phyloP scores from a whole-genome alignment of 1,284 basidiomycete genomes.

The Ustilago loliicola region DNA sequence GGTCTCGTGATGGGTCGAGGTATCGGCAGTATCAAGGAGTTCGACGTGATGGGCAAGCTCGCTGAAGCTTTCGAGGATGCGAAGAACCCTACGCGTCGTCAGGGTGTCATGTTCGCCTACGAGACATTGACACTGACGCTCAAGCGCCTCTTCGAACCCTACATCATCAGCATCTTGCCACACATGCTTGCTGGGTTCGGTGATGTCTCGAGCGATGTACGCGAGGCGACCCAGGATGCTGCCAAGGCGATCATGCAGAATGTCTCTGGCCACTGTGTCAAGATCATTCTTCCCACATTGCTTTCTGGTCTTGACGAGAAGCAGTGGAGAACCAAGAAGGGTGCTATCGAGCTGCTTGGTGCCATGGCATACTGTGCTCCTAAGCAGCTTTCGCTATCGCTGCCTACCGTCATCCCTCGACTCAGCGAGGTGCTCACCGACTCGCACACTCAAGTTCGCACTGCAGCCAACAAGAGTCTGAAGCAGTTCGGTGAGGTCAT shows the following conservation, averaged over 20 bases:
- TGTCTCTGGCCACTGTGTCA: conserved; percentile 78
- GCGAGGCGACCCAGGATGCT: conserved; percentile 94
- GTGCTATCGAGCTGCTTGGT: conserved; percentile 97
- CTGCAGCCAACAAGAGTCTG: conserved; percentile 92
- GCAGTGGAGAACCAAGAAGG: conserved; percentile 98
- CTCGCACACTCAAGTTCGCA: conserved; percentile 94
- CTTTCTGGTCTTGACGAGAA: conserved; percentile 95
- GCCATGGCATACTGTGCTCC: conserved; percentile 99
- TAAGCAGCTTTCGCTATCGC: conserved; percentile 90
- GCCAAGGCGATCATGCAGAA: conserved; percentile 95
- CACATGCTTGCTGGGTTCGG: conserved; percentile 90
- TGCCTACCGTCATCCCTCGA: conserved; percentile 96
- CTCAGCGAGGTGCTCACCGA: conserved; percentile 95
- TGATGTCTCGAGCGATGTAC: conserved; percentile 88
- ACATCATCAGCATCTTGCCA: conserved; percentile 86
- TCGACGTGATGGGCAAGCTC: conserved; percentile 82
- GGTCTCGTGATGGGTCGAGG: conserved; percentile 92
- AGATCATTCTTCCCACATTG: conserved; percentile 90
- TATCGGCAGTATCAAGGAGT: conserved; percentile 86
- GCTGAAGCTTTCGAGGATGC: conserved; percentile 88
- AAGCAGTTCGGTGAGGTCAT: conserved; percentile 91
- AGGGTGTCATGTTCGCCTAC: conserved; percentile 95
- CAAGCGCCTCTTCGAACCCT: conserved; percentile 92
- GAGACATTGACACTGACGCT: conserved; percentile 86
- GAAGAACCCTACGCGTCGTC: conserved; percentile 85